Evolutionary conservation across 208 protist genomes (phyloP), one percentile per base, ranked within the genome.

Genomic region (Entamoeba moshkovskii): DNA sequence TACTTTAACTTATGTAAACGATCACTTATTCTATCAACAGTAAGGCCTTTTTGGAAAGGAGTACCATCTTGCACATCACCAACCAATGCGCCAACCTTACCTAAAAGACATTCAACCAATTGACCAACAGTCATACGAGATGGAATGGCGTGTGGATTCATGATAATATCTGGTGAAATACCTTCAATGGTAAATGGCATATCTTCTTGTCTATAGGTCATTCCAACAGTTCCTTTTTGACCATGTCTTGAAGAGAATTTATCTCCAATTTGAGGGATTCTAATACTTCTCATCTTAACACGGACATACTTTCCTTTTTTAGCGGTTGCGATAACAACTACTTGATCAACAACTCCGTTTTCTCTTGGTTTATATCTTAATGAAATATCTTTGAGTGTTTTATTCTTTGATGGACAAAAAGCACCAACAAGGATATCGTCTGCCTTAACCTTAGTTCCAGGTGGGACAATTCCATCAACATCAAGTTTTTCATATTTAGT

Each of bases 41-140:
- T 45, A 38, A 45, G 3, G 22, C 29, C 25, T 44, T 1, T 18
- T 46, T 47, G 3, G 94, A 94, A 95, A 25, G 73, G 11, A 11
- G 94, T 96, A 13, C 93, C 94, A 45, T 95, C 85, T 38, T 49
- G 92, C 13, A 91, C 46, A n/a, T 66, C 66, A 18, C 95, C 96
- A 47, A 94, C 94, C 1, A 96, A 44, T 29, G 95, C 91, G 16
- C 94, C 98, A 16, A 97, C 97, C 96, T 99, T 99, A 46, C 98
- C 98, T 49, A 52, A 97, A 5, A 99, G 94, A 1, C 99, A 97
- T 95, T 99, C 99, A n/a, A 99, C 97, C 94, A 99, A 96, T 96
- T 99, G 99, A 22, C 99, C 99, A 13, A 99, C 98, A n/a, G 99
- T 99, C 99, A 99, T 99, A 94, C 99, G 98, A 94, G 97, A 99